Evolutionary conservation across 2,329 filamentous ascomycete genomes (phyloP).

Genomic region (Setomelanomma holmii): DNA sequence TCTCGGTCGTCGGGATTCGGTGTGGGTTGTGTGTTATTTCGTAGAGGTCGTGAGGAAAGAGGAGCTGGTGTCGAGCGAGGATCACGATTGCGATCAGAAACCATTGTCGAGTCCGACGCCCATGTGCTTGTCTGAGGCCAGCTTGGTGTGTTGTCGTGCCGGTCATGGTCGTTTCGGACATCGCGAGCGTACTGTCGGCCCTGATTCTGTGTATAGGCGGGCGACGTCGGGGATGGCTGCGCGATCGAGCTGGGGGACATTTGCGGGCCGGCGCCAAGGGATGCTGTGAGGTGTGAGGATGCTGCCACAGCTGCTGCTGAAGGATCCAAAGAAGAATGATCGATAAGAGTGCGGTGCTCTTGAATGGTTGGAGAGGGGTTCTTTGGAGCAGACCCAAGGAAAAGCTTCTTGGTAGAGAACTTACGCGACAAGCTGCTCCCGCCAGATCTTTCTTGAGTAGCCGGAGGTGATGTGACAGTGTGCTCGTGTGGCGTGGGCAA

Average conservation of each 20-base stretch:
- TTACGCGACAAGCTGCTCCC: conserved; percentile 59
- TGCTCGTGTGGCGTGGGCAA: conserved; percentile 59
- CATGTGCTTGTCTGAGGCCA: conserved; percentile 40
- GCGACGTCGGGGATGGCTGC: conserved; percentile 59
- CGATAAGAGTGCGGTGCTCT: conserved; percentile 51
- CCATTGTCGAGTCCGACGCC: conserved; percentile 37
- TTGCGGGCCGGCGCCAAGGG: conserved; percentile 50
- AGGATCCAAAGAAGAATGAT: conserved; percentile 55
- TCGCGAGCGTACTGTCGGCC: conserved; percentile 42
- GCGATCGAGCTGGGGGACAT: conserved; percentile 51
- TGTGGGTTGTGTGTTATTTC: conserved; percentile 36
- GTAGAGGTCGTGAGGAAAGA: conserved; percentile 38
- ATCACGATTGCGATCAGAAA: conserved; percentile 40
- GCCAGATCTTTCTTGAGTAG: conserved; percentile 41
- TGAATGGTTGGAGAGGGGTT: conserved; percentile 60
- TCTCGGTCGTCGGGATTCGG: conserved; percentile 44
- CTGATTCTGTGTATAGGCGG: conserved; percentile 52
- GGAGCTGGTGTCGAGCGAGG: conserved; percentile 41
- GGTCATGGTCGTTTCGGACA: conserved; percentile 38
- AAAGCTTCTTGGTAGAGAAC: conserved; percentile 61
- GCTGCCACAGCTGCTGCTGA: conserved; percentile 60
- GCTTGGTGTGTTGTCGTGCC: conserved; percentile 36
- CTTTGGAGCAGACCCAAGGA: conserved; percentile 57
- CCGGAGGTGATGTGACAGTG: conserved; percentile 43
- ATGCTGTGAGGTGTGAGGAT: conserved; percentile 59